Evolutionary conservation across 2,329 filamentous ascomycete genomes (phyloP).

Genomic region (Hirsutella minnesotensis): DNA sequence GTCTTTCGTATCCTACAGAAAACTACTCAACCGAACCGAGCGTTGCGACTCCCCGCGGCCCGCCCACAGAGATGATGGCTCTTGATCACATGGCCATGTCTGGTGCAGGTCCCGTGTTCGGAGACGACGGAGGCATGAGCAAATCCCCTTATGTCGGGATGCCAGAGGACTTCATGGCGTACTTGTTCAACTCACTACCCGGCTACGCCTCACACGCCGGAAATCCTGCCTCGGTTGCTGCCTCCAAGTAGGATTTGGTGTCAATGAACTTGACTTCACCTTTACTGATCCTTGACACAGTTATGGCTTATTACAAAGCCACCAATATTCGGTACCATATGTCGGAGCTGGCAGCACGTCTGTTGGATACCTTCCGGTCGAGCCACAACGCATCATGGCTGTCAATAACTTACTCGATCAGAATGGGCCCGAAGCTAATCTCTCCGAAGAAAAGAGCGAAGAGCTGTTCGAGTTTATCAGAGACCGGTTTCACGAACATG

Average conservation of each 20-base stretch:
- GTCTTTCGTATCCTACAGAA: conserved; percentile 28
- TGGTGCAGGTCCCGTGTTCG: conserved; percentile 76
- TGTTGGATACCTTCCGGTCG: conserved; percentile 45
- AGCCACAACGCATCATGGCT: conserved; percentile 72
- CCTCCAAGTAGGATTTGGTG: conserved; percentile 40
- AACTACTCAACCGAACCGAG: conserved; percentile 24
- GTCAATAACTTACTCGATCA: conserved; percentile 78
- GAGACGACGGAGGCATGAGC: conserved; percentile 63
- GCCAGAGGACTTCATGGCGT: conserved; percentile 78
- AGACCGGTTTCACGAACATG: conserved; percentile 68
- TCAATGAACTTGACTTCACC: too few species aligned
- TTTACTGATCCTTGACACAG: conserved; percentile 23
- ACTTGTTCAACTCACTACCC: conserved; percentile 54
- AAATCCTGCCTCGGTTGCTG: conserved; percentile 31
- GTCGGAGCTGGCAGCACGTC: conserved; percentile 33
- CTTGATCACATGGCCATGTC: conserved; percentile 50
- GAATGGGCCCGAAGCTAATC: conserved; percentile 62
- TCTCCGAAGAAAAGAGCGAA: conserved; percentile 80
- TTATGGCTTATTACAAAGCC: conserved; percentile 38
- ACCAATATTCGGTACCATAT: conserved; percentile 30
- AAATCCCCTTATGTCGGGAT: conserved; percentile 77
- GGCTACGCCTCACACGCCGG: conserved; percentile 17
- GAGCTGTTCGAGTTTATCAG: conserved; percentile 75
- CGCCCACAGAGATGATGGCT: conserved; percentile 43
- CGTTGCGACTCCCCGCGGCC: conserved; percentile 22